A percentile compares a stretch with the other conserved stretches of the same genome.
phyloP scores from a whole-genome alignment of 805 yeast species.

The Candida morakotiae region DNA sequence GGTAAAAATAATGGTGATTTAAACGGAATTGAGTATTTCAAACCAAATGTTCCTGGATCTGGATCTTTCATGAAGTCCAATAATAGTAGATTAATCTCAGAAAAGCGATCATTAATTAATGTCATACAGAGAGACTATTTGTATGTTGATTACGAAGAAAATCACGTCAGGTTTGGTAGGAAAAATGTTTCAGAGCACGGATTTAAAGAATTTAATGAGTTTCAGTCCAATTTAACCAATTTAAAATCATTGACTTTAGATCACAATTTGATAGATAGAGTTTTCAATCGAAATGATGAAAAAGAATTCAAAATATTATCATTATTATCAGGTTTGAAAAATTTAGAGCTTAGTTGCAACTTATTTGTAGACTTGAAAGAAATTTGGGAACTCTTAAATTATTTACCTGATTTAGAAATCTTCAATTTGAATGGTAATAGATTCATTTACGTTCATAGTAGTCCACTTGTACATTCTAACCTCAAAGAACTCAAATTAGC shows the following conservation, averaged over 20 bases:
- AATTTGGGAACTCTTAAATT: slow-evolving; percentile 32
- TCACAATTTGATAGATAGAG: slow-evolving; percentile 28
- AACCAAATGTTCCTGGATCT: slow-evolving; percentile 26
- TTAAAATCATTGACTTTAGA: slow-evolving; percentile 51
- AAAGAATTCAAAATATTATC: not conserved
- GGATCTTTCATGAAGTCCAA: slow-evolving; percentile 62
- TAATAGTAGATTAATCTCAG: slow-evolving; percentile 26
- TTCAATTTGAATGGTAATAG: slow-evolving; percentile 56
- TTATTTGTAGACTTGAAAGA: slow-evolving; percentile 40
- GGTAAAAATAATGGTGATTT: slow-evolving; percentile 73
- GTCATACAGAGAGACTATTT: slow-evolving; percentile 40
- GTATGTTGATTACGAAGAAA: slow-evolving; percentile 19
- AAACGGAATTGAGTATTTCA: slow-evolving; percentile 55
- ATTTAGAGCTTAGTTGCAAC: slow-evolving; percentile 60
- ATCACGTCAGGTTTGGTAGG: slow-evolving; percentile 45
- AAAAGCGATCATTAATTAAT: slow-evolving; percentile 31
- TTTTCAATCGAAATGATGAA: slow-evolving; percentile 8
- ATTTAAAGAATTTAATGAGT: slow-evolving; percentile 49
- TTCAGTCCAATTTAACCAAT: slow-evolving; percentile 43
- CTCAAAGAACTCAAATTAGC: slow-evolving; percentile 14
- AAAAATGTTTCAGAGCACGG: slow-evolving; percentile 65
- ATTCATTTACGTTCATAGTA: slow-evolving; percentile 15
- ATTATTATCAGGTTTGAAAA: slow-evolving; percentile 18
- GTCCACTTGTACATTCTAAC: not conserved
- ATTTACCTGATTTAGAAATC: slow-evolving; percentile 32